A percentile compares a stretch with the other conserved stretches of the same genome.
These are phyloP conservation scores for Cyberlindnera veronae DNA, from an alignment of 805 yeast species.

Conservation along the genomic window DNA sequence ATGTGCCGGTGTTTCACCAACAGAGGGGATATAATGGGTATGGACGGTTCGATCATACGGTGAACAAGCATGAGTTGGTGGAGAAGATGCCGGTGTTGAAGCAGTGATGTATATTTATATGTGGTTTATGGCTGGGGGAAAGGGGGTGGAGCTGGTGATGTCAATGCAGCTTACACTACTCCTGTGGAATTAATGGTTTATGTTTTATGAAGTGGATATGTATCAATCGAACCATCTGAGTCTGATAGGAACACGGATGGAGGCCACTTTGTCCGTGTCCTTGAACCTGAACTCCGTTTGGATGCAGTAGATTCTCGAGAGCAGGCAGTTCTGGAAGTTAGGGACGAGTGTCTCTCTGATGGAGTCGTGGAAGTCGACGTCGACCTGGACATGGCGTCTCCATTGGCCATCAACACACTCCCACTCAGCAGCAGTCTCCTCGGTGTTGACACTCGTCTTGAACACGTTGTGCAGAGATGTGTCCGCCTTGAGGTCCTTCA, in stretches of 20 bases:
- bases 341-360: conserved; percentile 53
- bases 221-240: conserved; percentile 30
- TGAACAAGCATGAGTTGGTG: conserved; percentile 16
- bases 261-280: conserved; percentile 13
- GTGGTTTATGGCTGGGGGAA: neutral
- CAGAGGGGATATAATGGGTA: conserved; percentile 29
- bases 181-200: too few relatives aligned
- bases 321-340: conserved; percentile 57
- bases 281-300: conserved; percentile 44
- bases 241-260: conserved; percentile 35
- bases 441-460: conserved; percentile 12
- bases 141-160: too few relatives aligned
- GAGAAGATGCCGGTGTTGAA: conserved; percentile 7
- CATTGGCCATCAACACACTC: conserved; percentile 1
- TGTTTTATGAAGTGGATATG: too few relatives aligned
- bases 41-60: conserved; percentile 26
- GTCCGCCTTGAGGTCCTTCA: conserved; percentile 20
- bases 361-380: conserved; percentile 40
- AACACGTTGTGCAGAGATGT: conserved; percentile 17
- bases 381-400: conserved; percentile 32
- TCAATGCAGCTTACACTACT: too few relatives aligned
- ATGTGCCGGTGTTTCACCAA: conserved; percentile 26
- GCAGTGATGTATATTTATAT: neutral
- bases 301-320: conserved; percentile 55
- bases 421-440: conserved; percentile 18